Evolutionary conservation across 768 basidiomycete genomes (phyloP), one percentile per base, ranked within the genome.

Genomic region (Phylloporus sp.): DNA sequence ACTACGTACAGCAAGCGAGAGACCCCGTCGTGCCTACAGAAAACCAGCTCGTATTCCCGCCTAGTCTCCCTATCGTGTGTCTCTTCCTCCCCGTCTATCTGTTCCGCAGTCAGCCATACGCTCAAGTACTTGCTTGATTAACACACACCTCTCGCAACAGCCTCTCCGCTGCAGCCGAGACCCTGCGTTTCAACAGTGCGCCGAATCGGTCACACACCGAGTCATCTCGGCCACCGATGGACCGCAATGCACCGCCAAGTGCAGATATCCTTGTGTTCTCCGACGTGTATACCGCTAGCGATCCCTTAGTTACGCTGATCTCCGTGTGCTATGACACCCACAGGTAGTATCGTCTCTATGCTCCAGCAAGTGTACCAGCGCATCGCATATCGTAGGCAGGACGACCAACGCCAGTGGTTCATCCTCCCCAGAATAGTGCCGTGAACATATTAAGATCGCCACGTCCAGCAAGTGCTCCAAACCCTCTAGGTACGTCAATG

Each of bases 371-470:
- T 62, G 68, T 3, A 63, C 49, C 47, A 88, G 57, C 11, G 78
- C 83, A 28, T 61, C 55, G 53, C 80, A 86, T 48, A 88, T 64
- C 15, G 69, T 64, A 9, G 80, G 75, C 43, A 73, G 73, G 10
- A 77, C 66, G 26, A 83, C 56, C 40, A 84, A 57, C 10, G 78
- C 78, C 23, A 85, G 67, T 2, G 77, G 68, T 52, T 79, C 78
- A 26, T 80, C 75, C 31, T 78, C 76, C 24, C 65, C 72, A n/a
- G 65, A 29, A 49, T 76, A 75, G 36, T 77, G 66, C 23, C 66
- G 71, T n/a, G 73, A 69, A 28, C 80, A 59, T 31, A 82, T 76
- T 32, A 80, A 65, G 6, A 82, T 56, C 6, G 82, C 59, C 1
- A 71, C 65, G 47, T 81, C 78, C 26, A 78, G 66, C 46, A 88